Conservation (phyloP, 805 yeast genomes). For the Blastobotrys mokoenaii region DNA sequence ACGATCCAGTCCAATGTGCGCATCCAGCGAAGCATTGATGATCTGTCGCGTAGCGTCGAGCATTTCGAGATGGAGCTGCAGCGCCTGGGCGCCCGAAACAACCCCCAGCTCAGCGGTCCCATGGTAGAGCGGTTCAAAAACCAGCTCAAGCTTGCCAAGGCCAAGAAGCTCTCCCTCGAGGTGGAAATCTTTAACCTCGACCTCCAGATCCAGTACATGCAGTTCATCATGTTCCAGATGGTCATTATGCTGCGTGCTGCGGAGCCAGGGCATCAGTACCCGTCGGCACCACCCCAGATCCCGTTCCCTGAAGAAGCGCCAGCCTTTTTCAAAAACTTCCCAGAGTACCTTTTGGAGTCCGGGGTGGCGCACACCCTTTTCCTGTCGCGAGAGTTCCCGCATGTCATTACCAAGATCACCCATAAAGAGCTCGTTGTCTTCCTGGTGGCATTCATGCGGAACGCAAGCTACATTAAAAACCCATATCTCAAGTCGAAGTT, state of each 20-base stretch:
- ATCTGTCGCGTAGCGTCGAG: constrained; percentile 41
- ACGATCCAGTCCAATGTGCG: constrained; percentile 49
- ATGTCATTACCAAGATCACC: constrained; percentile 40
- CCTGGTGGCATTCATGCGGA: constrained; percentile 68
- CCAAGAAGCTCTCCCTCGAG: constrained; percentile 49
- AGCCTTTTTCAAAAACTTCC: constrained; percentile 69
- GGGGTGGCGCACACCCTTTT: constrained; percentile 50
- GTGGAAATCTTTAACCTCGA: constrained; percentile 52
- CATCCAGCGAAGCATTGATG: constrained; percentile 40
- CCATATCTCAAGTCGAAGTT: constrained; percentile 87
- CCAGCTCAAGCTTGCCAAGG: constrained; percentile 32
- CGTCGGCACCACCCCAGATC: constrained; percentile 7
- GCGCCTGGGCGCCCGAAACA: constrained; percentile 15
- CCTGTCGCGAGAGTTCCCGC: constrained; percentile 44
- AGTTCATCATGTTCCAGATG: constrained; percentile 67
- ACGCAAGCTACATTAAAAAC: constrained; percentile 59
- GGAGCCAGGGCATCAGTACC: constrained; percentile 52
- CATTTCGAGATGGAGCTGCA: constrained; percentile 35
- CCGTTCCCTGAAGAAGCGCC: constrained; percentile 9
- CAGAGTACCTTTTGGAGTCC: constrained; percentile 82
- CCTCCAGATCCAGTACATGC: constrained; percentile 61
- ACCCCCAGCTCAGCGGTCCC: constrained; percentile 19
- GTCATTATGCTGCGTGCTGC: constrained; percentile 62
- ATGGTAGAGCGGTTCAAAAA: constrained; percentile 41
- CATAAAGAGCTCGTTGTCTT: constrained; percentile 43